Conservation (phyloP, 2,329 filamentous ascomycete genomes). For the Sporothrix variecibatus region DNA sequence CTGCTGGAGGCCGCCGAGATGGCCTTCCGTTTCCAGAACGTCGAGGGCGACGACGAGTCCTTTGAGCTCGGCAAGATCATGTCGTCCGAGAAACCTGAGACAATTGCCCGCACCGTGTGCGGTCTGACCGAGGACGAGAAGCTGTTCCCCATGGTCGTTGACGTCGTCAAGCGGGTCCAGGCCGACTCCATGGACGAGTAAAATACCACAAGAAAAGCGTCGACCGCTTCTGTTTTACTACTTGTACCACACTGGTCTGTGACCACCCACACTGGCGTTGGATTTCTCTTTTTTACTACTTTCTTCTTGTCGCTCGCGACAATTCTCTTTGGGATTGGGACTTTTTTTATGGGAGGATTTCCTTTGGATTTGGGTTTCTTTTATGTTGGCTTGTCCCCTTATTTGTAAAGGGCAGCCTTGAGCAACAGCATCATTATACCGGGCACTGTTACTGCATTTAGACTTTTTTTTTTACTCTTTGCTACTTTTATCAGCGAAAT, state of each 20-base stretch:
- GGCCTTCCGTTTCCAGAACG: constrained; percentile 93
- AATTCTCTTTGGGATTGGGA: neutral
- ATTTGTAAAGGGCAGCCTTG: neutral
- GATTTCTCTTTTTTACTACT: neutral
- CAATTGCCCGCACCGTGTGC: constrained; percentile 78
- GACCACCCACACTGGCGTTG: neutral
- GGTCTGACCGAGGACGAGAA: constrained; percentile 76
- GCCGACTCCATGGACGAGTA: constrained; percentile 46
- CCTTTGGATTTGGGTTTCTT: neutral
- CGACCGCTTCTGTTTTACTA: neutral
- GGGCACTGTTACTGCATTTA: constrained; percentile 1
- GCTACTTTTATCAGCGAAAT: neutral
- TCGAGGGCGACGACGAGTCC: constrained; percentile 89
- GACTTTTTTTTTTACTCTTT: neutral
- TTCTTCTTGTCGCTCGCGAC: neutral
- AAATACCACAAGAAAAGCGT: neutral
- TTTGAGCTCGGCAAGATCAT: constrained; percentile 83
- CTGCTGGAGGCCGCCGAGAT: constrained; percentile 85
- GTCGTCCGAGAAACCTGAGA: constrained; percentile 69
- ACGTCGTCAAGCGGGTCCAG: constrained; percentile 83
- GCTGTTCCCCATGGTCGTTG: constrained; percentile 72
- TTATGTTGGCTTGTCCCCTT: neutral
- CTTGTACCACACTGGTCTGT: constrained; percentile 7
- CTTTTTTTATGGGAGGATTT: neutral
- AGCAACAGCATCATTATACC: constrained; percentile 19